A percentile compares a stretch with the other conserved stretches of the same genome.
These are phyloP conservation scores for Echinochloa phyllopogon DNA, from an alignment of 176 grass and related monocot species.

Conservation along the genomic window DNA sequence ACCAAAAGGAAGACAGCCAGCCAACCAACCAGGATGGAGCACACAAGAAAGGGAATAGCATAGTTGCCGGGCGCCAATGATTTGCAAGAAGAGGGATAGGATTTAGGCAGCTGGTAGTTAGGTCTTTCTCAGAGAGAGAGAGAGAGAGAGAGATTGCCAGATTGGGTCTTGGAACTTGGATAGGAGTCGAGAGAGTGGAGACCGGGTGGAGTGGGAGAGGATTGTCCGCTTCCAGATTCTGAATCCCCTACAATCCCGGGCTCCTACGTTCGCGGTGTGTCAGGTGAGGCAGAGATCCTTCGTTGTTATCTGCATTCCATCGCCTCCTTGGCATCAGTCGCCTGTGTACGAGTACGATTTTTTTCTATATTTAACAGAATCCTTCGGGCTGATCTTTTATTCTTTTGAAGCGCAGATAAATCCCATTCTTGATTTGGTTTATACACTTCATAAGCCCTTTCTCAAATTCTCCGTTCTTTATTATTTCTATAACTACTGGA, in stretches of 20 bases:
- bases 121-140: slow-evolving; percentile 6
- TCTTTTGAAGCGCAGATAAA: neutral
- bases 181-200: slow-evolving; percentile 13
- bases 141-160: neutral
- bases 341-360: neutral
- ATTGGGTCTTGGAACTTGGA: slow-evolving; percentile 32
- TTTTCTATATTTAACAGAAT: slow-evolving; percentile 9
- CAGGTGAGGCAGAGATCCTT: slow-evolving; percentile 48
- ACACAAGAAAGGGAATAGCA: neutral
- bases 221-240: slow-evolving; percentile 47
- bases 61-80: slow-evolving; percentile 44
- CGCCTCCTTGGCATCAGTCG: neutral
- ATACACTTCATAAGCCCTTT: neutral
- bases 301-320: neutral
- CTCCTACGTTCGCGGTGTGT: neutral
- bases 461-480: neutral
- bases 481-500: neutral
- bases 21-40: slow-evolving; percentile 14
- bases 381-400: neutral
- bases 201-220: slow-evolving; percentile 2
- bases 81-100: slow-evolving; percentile 40
- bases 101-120: slow-evolving; percentile 13
- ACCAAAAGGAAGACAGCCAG: slow-evolving; percentile 30
- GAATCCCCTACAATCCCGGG: slow-evolving; percentile 36
- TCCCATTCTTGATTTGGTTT: slow-evolving; percentile 21